phyloP scores from a whole-genome alignment of 306 rosid species.

The Dalbergia cultrata region DNA sequence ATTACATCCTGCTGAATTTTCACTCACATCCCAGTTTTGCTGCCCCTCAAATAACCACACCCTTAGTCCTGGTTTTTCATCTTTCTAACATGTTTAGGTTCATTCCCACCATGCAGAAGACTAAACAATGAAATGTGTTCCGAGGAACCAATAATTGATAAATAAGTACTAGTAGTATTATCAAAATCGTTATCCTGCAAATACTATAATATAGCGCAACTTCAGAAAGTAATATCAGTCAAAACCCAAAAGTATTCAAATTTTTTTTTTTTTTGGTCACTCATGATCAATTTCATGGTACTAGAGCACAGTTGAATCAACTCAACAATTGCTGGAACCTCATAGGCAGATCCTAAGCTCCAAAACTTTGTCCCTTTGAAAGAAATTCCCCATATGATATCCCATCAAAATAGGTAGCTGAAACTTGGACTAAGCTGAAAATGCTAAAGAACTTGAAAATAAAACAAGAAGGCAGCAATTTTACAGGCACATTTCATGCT shows the following conservation, averaged over 20 bases:
- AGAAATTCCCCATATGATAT: background rate
- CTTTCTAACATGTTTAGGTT: background rate
- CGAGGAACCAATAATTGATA: background rate
- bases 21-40: background rate
- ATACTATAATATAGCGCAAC: background rate
- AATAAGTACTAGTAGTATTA: background rate
- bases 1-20: background rate
- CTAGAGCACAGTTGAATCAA: background rate
- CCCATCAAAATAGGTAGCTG: slow-evolving; percentile 1
- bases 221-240: background rate
- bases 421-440: slow-evolving; percentile 4
- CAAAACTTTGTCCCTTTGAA: background rate
- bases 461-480: background rate
- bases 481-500: no score
- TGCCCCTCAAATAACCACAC: slow-evolving; percentile 8
- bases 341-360: background rate
- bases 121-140: slow-evolving; percentile 13
- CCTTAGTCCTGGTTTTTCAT: slow-evolving; percentile 13
- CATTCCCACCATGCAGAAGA: slow-evolving; percentile 2
- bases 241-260: background rate
- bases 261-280: background rate
- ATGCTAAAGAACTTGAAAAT: no score
- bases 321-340: background rate
- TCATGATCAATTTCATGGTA: slow-evolving; percentile 12
- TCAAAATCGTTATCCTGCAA: slow-evolving; percentile 12